These are phyloP conservation scores for Fusarium neocosmosporiellum DNA, from an alignment of 2,329 filamentous ascomycete genomes.

Conservation along the genomic window DNA sequence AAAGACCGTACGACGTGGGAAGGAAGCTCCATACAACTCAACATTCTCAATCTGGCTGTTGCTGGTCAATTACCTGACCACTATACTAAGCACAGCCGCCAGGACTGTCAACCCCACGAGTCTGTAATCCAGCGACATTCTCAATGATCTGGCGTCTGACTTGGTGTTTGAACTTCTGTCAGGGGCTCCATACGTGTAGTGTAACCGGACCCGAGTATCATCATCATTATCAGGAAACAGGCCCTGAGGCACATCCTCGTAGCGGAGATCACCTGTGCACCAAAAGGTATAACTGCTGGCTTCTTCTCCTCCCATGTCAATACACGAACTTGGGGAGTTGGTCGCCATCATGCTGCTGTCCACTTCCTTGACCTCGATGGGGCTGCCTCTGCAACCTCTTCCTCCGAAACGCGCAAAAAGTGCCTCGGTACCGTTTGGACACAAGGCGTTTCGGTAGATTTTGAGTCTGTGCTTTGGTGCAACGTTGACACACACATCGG, in stretches of 20 bases:
- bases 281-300: slow-evolving; percentile 18
- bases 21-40: not conserved
- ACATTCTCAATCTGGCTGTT: not conserved
- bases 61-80: not conserved
- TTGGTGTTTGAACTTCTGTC: not conserved
- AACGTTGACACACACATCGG: slow-evolving; percentile 20
- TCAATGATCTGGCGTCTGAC: not conserved
- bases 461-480: slow-evolving; percentile 10
- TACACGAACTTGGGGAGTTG: not conserved
- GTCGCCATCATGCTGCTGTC: slow-evolving; percentile 2
- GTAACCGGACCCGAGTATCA: not conserved
- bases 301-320: slow-evolving; percentile 16
- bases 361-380: slow-evolving; percentile 1
- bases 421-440: slow-evolving; percentile 15
- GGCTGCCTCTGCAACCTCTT: not conserved
- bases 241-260: not conserved
- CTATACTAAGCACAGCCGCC: not conserved
- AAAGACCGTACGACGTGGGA: not conserved
- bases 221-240: slow-evolving; percentile 8
- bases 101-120: not conserved
- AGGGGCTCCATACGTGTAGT: not conserved
- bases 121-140: not conserved
- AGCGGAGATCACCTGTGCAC: slow-evolving; percentile 8
- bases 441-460: slow-evolving; percentile 20
- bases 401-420: slow-evolving; percentile 8